Conservation (phyloP, 306 rosid genomes). For the Echinosophora koreensis region DNA sequence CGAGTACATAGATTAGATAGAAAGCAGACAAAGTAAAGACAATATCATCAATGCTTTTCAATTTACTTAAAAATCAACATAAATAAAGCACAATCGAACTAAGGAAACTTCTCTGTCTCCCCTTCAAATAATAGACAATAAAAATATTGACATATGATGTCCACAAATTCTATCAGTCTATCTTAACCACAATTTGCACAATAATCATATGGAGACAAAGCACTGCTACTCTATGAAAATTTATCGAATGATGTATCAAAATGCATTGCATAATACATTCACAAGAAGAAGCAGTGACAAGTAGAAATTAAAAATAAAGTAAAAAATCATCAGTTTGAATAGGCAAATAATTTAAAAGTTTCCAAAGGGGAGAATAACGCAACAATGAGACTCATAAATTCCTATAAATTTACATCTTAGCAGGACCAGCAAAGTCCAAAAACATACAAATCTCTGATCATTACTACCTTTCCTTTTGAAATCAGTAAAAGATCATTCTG, state of each 20-base stretch:
- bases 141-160: not conserved
- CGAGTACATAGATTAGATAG: conserved; percentile 4
- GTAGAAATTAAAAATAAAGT: not conserved
- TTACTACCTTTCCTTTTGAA: conserved; percentile 74
- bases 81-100: not conserved
- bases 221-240: not conserved
- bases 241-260: not conserved
- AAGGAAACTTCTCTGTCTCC: not conserved
- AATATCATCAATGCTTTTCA: conserved; percentile 5
- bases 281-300: not conserved
- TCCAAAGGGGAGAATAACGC: conserved; percentile 5
- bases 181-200: conserved; percentile 1
- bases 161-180: not conserved
- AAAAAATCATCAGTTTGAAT: conserved; percentile 30
- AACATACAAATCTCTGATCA: conserved; percentile 25
- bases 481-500: conserved; percentile 86
- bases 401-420: not conserved
- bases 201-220: not conserved
- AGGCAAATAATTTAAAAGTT: conserved; percentile 7
- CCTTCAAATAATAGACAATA: conserved; percentile 5
- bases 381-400: conserved; percentile 1
- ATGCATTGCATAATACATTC: not conserved
- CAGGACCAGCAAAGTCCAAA: conserved; percentile 10
- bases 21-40: not conserved
- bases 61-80: not conserved